Base-by-base conservation (phyloP, 2,329 filamentous ascomycete species). In the Aspergillus sojae region DNA sequence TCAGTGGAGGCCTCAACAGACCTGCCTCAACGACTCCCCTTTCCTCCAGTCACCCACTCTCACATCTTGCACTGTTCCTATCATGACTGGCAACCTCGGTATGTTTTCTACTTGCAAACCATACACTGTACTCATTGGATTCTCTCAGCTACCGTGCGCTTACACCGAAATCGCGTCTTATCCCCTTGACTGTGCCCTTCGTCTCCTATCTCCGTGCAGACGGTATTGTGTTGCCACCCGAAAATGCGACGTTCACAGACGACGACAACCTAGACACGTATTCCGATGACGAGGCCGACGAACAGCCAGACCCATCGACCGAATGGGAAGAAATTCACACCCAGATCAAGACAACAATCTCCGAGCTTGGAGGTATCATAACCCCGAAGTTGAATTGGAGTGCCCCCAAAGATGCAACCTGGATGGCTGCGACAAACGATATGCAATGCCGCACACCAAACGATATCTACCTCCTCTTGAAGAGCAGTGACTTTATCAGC, bases 351-450 rank as follows among this genome's bases (percentile, higher is more conserved):
- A 82, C 87, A 28, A 91, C 87, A 48, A 97, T 99, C 66, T 79
- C 83, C 14, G 91, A 94, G 70, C 85, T 98, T 1, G 94, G 92
- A 19, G 94, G 94, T 63, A 88, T 89, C 64, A 94, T 97, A 10
- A 89, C 91, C 1, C 95, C 95, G 0, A 99, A 99, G 79, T 82
- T 99, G 54, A 98, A 98, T 81, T 99, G 95, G 95, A 97, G 94
- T 6, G 90, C 93, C 4, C 95, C 95, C 4, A 97, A 97, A 77
- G 95, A 99, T 75, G 95, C 95, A 10, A 92, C 91, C 26, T 97
- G 93, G 91, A 97, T 99, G 78, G 79, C 89, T 79, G 80, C 86
- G 76, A 94, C 84, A 79, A 99, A 99, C 78, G 96, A 92, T 54
- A 91, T 97, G 80, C 93, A 96, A 77, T 99, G 95, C 79, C 89